Evolutionary conservation across 352 stramenopile species (phyloP).

Genomic region (Globisporangium recalcitrans): DNA sequence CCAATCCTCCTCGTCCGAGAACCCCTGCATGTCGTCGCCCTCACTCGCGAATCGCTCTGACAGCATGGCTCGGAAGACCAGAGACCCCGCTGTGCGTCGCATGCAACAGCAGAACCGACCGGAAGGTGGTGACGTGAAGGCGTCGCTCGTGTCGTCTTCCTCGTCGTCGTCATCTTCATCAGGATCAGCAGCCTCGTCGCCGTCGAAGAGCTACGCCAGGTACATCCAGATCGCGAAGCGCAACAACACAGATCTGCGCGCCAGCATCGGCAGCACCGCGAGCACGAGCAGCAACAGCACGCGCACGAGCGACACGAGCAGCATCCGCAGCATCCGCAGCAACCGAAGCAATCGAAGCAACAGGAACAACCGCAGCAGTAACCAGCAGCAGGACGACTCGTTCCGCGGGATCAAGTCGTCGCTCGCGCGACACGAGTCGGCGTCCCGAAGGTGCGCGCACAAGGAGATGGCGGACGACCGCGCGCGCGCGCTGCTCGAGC

Average conservation of each 20-base stretch:
- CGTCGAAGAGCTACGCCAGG: slow-evolving; percentile 4
- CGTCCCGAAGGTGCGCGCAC: slow-evolving; percentile 11
- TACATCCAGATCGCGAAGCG: slow-evolving; percentile 13
- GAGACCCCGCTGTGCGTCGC: neutral
- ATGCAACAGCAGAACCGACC: neutral
- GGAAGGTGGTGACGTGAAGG: neutral
- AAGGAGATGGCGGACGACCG: slow-evolving; percentile 1
- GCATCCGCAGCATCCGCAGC: neutral
- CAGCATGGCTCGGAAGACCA: slow-evolving; percentile 4
- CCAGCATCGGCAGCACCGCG: slow-evolving; percentile 14
- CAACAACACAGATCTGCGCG: slow-evolving; percentile 9
- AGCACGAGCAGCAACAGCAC: slow-evolving; percentile 21
- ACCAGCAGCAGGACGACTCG: slow-evolving; percentile 3
- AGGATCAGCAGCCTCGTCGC: neutral
- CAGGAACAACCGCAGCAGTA: neutral
- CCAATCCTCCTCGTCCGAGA: neutral
- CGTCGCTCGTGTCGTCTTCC: neutral
- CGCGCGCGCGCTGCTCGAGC: slow-evolving; percentile 1
- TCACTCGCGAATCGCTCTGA: slow-evolving; percentile 9
- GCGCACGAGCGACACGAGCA: slow-evolving; percentile 11
- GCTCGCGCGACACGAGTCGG: slow-evolving; percentile 17
- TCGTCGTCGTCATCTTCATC: neutral
- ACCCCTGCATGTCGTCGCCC: too few relatives aligned
- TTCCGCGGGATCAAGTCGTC: slow-evolving; percentile 11
- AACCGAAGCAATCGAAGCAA: neutral